These are phyloP conservation scores for Tricholoma terreum DNA, from an alignment of 768 basidiomycete genomes.

Conservation along the genomic window DNA sequence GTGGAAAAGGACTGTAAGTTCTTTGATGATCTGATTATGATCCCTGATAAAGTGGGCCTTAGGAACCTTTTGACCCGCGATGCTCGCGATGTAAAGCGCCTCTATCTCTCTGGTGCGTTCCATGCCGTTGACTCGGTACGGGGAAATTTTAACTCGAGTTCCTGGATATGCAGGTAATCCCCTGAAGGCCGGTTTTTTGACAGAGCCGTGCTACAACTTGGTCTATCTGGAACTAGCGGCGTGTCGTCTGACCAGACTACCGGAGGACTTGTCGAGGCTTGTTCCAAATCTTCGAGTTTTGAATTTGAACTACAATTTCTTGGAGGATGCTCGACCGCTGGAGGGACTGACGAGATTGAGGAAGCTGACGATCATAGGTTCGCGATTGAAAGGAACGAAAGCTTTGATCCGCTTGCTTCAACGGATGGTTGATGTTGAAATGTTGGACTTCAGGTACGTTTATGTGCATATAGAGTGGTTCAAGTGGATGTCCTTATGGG, in stretches of 20 bases:
- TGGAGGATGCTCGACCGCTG: slow-evolving; percentile 68
- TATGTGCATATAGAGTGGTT: slow-evolving; percentile 7
- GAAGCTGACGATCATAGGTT: slow-evolving; percentile 86
- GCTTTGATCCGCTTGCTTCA: slow-evolving; percentile 68
- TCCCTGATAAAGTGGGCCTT: slow-evolving; percentile 14
- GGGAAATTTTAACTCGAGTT: slow-evolving; percentile 9
- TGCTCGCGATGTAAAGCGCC: slow-evolving; percentile 86
- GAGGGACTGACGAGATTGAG: slow-evolving; percentile 71
- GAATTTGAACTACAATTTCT: slow-evolving; percentile 97
- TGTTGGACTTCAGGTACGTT: slow-evolving; percentile 81
- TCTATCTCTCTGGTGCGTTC: slow-evolving; percentile 89
- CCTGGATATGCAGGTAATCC: slow-evolving; percentile 60
- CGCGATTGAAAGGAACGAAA: slow-evolving; percentile 71
- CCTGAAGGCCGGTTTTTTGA: slow-evolving; percentile 55
- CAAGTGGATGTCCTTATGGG: too few relatives aligned
- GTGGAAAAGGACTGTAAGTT: slow-evolving; percentile 71
- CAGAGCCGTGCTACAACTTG: slow-evolving; percentile 82
- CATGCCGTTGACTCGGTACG: not conserved
- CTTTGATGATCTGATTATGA: slow-evolving; percentile 19
- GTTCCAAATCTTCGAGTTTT: slow-evolving; percentile 86
- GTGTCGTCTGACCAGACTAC: slow-evolving; percentile 76
- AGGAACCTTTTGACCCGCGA: slow-evolving; percentile 58
- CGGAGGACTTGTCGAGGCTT: slow-evolving; percentile 58
- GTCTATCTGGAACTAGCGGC: slow-evolving; percentile 89
- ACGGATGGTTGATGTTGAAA: slow-evolving; percentile 76